Percentiles rank a stretch among this genome's conserved stretches.
These are phyloP conservation scores for Dactylellina cionopaga DNA, from an alignment of 2,329 filamentous ascomycete genomes.

Conservation along the genomic window DNA sequence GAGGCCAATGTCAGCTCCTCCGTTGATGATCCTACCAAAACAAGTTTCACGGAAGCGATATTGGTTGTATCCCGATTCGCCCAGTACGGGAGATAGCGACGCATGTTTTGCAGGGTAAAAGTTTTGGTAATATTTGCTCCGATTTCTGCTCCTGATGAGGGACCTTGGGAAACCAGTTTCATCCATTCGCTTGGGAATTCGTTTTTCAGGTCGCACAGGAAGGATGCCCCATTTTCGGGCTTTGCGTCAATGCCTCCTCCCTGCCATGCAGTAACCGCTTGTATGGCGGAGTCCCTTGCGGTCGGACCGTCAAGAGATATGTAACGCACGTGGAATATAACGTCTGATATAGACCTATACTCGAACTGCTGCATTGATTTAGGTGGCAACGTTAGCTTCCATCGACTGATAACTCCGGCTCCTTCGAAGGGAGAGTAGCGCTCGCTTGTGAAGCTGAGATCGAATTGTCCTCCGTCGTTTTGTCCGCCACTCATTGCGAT, in stretches of 20 bases:
- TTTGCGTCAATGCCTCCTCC: neutral
- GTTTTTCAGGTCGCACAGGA: slow-evolving; percentile 3
- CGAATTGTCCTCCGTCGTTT: slow-evolving; percentile 60
- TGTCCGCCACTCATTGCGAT: slow-evolving; percentile 57
- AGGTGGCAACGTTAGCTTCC: slow-evolving; percentile 58
- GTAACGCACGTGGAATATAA: slow-evolving; percentile 60
- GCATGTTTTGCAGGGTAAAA: neutral
- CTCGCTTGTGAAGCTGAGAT: slow-evolving; percentile 58
- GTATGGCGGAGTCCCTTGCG: slow-evolving; percentile 57
- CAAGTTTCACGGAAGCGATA: neutral
- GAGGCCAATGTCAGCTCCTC: neutral
- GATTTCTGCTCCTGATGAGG: too few relatives aligned
- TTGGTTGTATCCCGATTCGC: neutral
- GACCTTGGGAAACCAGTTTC: neutral
- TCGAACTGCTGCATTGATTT: slow-evolving; percentile 58
- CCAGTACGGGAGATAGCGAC: slow-evolving; percentile 4
- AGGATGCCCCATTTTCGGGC: neutral
- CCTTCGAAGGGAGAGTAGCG: slow-evolving; percentile 61
- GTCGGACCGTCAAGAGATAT: slow-evolving; percentile 59
- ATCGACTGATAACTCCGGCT: slow-evolving; percentile 59
- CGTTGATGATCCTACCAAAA: neutral
- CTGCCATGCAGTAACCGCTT: slow-evolving; percentile 32
- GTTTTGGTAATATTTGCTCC: neutral
- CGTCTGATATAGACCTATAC: slow-evolving; percentile 59
- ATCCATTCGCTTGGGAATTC: slow-evolving; percentile 16